Base-by-base conservation (phyloP, 768 basidiomycete species). In the Auriscalpium microsporum region DNA sequence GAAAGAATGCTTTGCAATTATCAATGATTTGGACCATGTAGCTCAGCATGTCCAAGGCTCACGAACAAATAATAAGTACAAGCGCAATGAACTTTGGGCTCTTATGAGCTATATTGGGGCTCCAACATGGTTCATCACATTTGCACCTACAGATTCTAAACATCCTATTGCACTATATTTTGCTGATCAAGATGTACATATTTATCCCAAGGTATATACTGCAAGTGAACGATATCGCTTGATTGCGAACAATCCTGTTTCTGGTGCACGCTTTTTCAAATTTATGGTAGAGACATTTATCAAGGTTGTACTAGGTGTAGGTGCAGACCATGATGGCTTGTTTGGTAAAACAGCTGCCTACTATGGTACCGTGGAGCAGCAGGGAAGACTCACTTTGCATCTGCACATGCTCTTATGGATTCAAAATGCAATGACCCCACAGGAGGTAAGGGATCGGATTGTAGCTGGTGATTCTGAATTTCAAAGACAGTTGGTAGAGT, bases 121-220 rank as follows among this genome's bases (percentile, higher is more conserved):
- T 10, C 64, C 64, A 2, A 33, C 57, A 4, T 64, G 59, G 57
- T 65, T 63, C 40, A 58, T 65, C 10, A 65, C 61, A 17, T 60
- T 65, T 50, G 51, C 64, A 8, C 63, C 61, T n/a, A 45, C 53
- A 3, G 61, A 65, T 37, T n/a, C 45, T 19, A 63, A 56, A 51
- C 55, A 60, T 55, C 64, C 60, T 5, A 38, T 64, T 1, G 55
- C 47, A 17, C 21, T 64, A 8, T 55, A 60, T 23, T 62, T 50
- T 50, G 58, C 58, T n/a, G 64, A 57, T 13, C 34, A 58, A 10
- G 34, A 59, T 2, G 28, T 55, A 11, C 45, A 6, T 8, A 42
- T 48, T 4, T 34, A 17, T 52, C 48, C 53, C 4, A 40, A 47
- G 21, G 11, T 28, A 21, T 21, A 42, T 23, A 14, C 11, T 16